Conservation (phyloP, 2,329 filamentous ascomycete genomes). For the Colletotrichum navitas region DNA sequence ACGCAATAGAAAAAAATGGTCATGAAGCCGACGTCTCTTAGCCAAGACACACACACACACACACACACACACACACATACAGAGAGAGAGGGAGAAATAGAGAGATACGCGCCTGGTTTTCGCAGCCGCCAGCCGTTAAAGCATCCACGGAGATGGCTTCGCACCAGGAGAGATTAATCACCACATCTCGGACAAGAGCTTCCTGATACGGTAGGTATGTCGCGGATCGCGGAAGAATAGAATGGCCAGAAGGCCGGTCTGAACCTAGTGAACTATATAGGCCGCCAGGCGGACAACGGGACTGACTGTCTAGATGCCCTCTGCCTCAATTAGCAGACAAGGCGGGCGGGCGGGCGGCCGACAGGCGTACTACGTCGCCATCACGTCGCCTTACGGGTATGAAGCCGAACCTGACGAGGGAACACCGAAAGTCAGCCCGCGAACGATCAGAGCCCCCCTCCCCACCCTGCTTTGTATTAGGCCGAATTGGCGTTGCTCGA, state of each 20-base stretch:
- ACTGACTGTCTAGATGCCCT: background rate
- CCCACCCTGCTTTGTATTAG: background rate
- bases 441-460: background rate
- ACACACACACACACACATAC: no score
- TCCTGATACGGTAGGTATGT: constrained; percentile 16
- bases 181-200: constrained; percentile 14
- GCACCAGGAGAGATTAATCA: background rate
- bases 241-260: background rate
- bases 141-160: background rate
- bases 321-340: background rate
- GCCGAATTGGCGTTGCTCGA: background rate
- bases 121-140: background rate
- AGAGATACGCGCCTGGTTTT: background rate
- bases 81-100: no score
- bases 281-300: background rate
- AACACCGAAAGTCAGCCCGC: background rate
- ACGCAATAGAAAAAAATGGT: no score
- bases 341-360: background rate
- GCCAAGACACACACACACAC: no score
- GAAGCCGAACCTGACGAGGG: background rate
- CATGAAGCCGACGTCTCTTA: background rate
- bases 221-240: background rate
- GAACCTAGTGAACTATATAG: no score
- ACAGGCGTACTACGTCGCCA: background rate
- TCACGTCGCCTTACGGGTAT: background rate